A percentile compares a stretch with the other conserved stretches of the same genome.
Conservation (phyloP, 2,329 filamentous ascomycete genomes). For the Fusarium guadeloupense region DNA sequence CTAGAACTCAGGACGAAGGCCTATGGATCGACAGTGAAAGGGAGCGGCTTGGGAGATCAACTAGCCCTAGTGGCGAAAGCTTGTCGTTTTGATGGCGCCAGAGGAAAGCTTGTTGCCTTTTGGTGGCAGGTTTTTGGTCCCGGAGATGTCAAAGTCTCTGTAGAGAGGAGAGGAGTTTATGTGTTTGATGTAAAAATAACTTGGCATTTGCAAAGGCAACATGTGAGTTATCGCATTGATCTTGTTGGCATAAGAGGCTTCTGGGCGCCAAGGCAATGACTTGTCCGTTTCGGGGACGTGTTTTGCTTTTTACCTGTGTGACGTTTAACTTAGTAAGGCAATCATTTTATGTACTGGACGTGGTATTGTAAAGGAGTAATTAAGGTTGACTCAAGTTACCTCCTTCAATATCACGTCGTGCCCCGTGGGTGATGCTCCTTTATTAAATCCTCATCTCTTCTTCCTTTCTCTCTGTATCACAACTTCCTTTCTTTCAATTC, state of each 20-base stretch:
- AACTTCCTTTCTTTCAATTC: not conserved
- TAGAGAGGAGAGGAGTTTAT: too few species aligned
- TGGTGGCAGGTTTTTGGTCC: not conserved
- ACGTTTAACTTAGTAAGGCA: not conserved
- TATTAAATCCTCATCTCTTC: constrained; percentile 1
- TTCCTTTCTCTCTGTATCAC: not conserved
- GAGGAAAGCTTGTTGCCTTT: constrained; percentile 33
- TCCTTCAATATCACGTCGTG: constrained; percentile 1
- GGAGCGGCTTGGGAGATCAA: not conserved
- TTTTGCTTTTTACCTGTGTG: not conserved
- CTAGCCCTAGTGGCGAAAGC: constrained; percentile 28
- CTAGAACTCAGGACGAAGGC: constrained; percentile 22
- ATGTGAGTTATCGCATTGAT: not conserved
- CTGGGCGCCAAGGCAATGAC: constrained; percentile 3
- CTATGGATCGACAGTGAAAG: not conserved
- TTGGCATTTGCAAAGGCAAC: not conserved
- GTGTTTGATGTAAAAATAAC: not conserved
- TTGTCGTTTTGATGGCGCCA: constrained; percentile 23
- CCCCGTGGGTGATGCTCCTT: not conserved
- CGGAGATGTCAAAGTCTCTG: not conserved
- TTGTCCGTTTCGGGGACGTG: constrained; percentile 17
- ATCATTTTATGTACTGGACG: too few species aligned
- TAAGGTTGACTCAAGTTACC: constrained; percentile 12
- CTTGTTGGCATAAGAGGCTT: not conserved
- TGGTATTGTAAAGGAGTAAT: constrained; percentile 15